These are phyloP conservation scores for Papiliotrema nemorosa DNA, from an alignment of 1,284 basidiomycete genomes.

Conservation along the genomic window DNA sequence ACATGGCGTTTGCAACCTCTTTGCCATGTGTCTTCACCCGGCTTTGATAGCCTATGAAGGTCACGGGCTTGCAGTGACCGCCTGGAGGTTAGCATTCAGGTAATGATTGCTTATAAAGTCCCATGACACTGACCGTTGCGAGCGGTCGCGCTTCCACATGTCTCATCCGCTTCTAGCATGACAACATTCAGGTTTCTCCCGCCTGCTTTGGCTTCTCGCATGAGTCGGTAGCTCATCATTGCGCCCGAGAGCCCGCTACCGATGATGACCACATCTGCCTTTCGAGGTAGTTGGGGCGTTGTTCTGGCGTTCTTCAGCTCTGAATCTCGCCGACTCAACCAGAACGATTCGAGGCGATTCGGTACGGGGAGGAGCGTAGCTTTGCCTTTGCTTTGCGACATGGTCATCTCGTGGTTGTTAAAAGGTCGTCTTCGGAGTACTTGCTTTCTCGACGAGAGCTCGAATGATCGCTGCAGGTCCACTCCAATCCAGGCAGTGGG, in stretches of 20 bases:
- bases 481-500: no score
- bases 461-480: no score
- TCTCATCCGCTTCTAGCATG: constrained; percentile 41
- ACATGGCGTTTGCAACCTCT: constrained; percentile 24
- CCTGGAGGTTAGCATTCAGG: constrained; percentile 6
- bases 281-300: constrained; percentile 21
- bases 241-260: constrained; percentile 39
- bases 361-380: constrained; percentile 20
- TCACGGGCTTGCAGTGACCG: constrained; percentile 42
- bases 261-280: constrained; percentile 35
- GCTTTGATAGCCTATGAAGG: constrained; percentile 31
- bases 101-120: background rate
- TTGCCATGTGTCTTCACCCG: constrained; percentile 27
- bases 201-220: constrained; percentile 10
- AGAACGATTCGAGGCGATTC: constrained; percentile 25
- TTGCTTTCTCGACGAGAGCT: no score
- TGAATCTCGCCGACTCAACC: constrained; percentile 23
- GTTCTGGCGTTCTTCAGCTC: constrained; percentile 21
- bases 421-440: no score
- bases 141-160: constrained; percentile 38
- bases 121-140: constrained; percentile 30
- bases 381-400: no score
- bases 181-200: constrained; percentile 25
- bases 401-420: no score
- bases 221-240: constrained; percentile 27